phyloP scores from a whole-genome alignment of 1,284 basidiomycete genomes.

The Tylopilus microsporus region DNA sequence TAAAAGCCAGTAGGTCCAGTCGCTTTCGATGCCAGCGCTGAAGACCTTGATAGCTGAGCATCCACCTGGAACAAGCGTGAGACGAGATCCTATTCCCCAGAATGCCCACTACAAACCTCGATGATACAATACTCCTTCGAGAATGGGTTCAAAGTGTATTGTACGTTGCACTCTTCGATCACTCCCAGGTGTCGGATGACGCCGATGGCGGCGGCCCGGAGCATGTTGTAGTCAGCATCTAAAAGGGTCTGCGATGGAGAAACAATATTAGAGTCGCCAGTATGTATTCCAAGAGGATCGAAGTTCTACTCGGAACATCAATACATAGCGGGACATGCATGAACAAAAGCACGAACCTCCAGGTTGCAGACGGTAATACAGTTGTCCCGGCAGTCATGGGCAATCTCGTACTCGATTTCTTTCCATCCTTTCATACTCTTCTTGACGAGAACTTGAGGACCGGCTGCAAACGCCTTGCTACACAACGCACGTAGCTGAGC shows the following conservation, averaged over 20 bases:
- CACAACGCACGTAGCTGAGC: conserved; percentile 83
- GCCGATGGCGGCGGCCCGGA: conserved; percentile 95
- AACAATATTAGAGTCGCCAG: conserved; percentile 98
- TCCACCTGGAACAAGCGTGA: conserved; percentile 65
- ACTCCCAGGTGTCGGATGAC: conserved; percentile 97
- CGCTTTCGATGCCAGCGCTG: conserved; percentile 96
- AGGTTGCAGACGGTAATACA: conserved; percentile 99
- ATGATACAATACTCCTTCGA: conserved; percentile 99
- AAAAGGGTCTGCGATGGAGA: conserved; percentile 97
- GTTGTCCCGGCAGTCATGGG: conserved; percentile 95
- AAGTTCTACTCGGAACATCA: conserved; percentile 68
- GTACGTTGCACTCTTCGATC: conserved; percentile 98
- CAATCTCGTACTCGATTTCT: conserved; percentile 99
- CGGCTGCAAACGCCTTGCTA: conserved; percentile 92
- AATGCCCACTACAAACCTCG: conserved; percentile 52
- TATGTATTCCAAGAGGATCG: conserved; percentile 97
- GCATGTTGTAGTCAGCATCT: conserved; percentile 98
- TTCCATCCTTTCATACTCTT: conserved; percentile 99
- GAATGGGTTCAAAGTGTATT: conserved; percentile 93
- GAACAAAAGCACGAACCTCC: conserved; percentile 65
- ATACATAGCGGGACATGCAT: neutral
- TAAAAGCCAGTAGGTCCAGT: conserved; percentile 96
- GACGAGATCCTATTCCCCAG: neutral
- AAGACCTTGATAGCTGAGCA: conserved; percentile 97
- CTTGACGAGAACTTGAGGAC: conserved; percentile 95